Evolutionary conservation across 202 grass and related monocot species (phyloP), one percentile per base, ranked within the genome.

Genomic region (Dendrocalamus latiflorus): DNA sequence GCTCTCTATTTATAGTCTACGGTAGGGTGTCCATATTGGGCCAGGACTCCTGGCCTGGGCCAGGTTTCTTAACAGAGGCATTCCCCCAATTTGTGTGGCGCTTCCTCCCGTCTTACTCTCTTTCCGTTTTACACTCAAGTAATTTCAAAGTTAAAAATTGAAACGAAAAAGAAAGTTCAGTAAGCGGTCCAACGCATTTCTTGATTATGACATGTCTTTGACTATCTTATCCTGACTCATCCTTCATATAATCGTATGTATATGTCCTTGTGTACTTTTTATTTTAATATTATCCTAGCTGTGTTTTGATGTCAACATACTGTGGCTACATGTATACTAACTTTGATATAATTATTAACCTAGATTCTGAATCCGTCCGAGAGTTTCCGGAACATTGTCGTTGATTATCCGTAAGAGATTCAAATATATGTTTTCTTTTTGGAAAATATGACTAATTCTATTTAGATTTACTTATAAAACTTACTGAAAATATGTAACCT

Each of bases 351-450:
- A 7, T 65, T 22, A 1, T 24, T 20, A 38, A 50, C 2, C 13
- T 45, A 83, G 81, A 5, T 48, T 83, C 15, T 83, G 8, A 83
- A 83, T 42, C 28, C 70, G 2, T 43, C 59, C 1, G 70, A 83
- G 57, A 83, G 45, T 54, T 42, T 83, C 34, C 13, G 14, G 45
- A 64, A 83, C 15, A 38, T 55, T 65, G 33, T 83, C 28, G 1
- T 74, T 10, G 81, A 75, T 65, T 63, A 83, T 83, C 70, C 69
- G 81, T 83, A 83, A 83, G 81, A 4, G n/a, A 38, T 37, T 30
- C 6, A 18, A 2, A 33, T 49, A 56, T 42, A 0, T 6, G 5
- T 3, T 4, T 17, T 22, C 0, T 34, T 17, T 75, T 42, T n/a
- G 1, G 54, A 54, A 55, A 36, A 6, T 39, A 24, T 58, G 6